A percentile compares a stretch with the other conserved stretches of the same genome.
phyloP scores from a whole-genome alignment of 2,329 filamentous ascomycete genomes.

The Biscogniauxia sp. region DNA sequence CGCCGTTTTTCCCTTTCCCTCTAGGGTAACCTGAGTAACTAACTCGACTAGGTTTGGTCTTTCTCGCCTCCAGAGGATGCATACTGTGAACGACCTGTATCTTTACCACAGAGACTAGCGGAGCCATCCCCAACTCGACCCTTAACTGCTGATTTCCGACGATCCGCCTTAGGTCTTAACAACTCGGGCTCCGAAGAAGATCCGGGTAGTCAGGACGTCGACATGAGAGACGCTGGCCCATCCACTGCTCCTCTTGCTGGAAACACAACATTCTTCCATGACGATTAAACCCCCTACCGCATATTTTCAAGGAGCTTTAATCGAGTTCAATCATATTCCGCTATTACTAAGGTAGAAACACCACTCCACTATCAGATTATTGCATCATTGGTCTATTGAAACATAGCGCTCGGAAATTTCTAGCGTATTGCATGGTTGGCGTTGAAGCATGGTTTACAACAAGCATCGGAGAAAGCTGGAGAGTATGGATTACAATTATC shows the following conservation, averaged over 20 bases:
- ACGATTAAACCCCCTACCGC: slow-evolving; percentile 32
- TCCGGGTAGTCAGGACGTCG: slow-evolving; percentile 44
- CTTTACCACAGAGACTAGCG: slow-evolving; percentile 45
- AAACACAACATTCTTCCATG: slow-evolving; percentile 51
- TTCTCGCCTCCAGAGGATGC: slow-evolving; percentile 82
- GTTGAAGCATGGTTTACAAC: slow-evolving; percentile 27
- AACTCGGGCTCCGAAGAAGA: slow-evolving; percentile 28
- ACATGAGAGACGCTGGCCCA: slow-evolving; percentile 56
- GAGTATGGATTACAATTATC: slow-evolving; percentile 14
- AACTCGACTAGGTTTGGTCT: slow-evolving; percentile 73
- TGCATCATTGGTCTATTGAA: slow-evolving; percentile 19
- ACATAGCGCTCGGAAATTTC: slow-evolving; percentile 14
- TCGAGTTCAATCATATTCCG: neutral
- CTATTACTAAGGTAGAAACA: slow-evolving; percentile 2
- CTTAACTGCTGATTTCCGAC: slow-evolving; percentile 44
- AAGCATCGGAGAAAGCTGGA: slow-evolving; percentile 23
- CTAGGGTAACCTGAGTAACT: slow-evolving; percentile 22
- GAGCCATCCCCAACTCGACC: slow-evolving; percentile 49
- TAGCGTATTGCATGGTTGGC: slow-evolving; percentile 29
- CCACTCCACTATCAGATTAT: slow-evolving; percentile 6
- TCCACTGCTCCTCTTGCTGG: slow-evolving; percentile 52
- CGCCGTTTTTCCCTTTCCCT: slow-evolving; percentile 17
- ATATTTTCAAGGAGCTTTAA: neutral
- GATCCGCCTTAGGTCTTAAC: slow-evolving; percentile 23
- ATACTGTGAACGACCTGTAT: slow-evolving; percentile 51